A percentile compares a stretch with the other conserved stretches of the same genome.
These are phyloP conservation scores for Cystobasidiaceae sp. DNA, from an alignment of 1,284 basidiomycete species.

Conservation along the genomic window DNA sequence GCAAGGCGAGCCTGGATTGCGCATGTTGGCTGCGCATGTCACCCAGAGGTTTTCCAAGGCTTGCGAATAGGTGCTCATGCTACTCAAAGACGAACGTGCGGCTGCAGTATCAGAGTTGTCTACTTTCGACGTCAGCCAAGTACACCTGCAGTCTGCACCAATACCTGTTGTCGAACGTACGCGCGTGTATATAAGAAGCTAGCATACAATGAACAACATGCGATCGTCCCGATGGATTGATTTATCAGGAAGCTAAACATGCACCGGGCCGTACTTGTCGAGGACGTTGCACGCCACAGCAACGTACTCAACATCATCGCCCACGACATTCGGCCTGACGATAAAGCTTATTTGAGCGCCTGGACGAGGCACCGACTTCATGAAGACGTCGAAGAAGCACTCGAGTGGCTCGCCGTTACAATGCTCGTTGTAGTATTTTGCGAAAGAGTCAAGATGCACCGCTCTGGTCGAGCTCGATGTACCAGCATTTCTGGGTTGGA, in stretches of 20 bases:
- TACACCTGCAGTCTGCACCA: no score
- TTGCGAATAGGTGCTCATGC: no score
- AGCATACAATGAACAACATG: no score
- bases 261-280: neutral
- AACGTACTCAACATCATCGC: conserved; percentile 18
- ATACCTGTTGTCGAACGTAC: no score
- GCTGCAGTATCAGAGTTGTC: no score
- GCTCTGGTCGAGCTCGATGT: conserved; percentile 3
- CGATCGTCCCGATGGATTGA: no score
- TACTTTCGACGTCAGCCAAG: no score
- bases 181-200: no score
- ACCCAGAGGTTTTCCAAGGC: no score
- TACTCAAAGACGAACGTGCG: no score
- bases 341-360: conserved; percentile 22
- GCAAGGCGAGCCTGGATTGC: no score
- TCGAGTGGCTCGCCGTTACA: neutral
- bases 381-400: conserved; percentile 29
- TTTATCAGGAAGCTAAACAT: neutral
- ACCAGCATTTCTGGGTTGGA: neutral
- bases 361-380: conserved; percentile 6
- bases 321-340: conserved; percentile 19
- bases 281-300: conserved; percentile 27
- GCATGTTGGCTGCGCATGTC: no score
- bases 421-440: conserved; percentile 14
- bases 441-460: conserved; percentile 10